Evolutionary conservation across 1,139 yeast species (phyloP), one percentile per base, ranked within the genome.

Genomic region (Suzukiozyma palmioleophila): DNA sequence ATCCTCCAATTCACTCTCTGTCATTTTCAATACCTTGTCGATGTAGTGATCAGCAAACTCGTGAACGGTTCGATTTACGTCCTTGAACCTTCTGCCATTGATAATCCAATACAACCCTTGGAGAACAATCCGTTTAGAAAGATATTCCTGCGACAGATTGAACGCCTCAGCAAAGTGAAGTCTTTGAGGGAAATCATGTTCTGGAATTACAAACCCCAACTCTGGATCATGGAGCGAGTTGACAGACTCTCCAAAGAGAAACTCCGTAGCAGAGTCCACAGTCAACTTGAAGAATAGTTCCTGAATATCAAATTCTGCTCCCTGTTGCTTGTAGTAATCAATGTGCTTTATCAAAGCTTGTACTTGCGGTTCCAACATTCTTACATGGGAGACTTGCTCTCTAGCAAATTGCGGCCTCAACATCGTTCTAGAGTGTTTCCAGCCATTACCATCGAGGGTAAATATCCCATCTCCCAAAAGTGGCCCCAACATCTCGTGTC

Each of bases 181-280:
- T 39, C 62, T 66, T n/a, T 66, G 64, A 25, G 60, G 64, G 40
- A 59, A 49, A 24, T 51, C 53, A 12, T 36, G 39, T 1, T 47
- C 46, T 3, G 43, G 42, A 11, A 36, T 35, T 3, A 39, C 26
- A 37, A 49, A 48, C 13, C 56, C 59, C 34, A 59, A 50, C 3
- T 49, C 42, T 8, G 55, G 59, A 41, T 62, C 65, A 32, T 57
- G 52, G 39, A 75, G 64, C n/a, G 70, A 59, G 38, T 65, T 63
- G 11, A 72, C 74, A 8, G 78, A 68, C 50, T 73, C 77, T 9
- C 84, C 84, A 57, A 78, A 77, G 48, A 78, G 61, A 49, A 77
- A 76, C 54, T 78, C 82, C n/a, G 81, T 72, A 3, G 83, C 76
- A 16, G 79, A 69, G 52, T 78, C 84, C 44, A 78, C 64, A 3